Conservation (phyloP, 2,329 filamentous ascomycete genomes). For the Colletotrichum sp. region DNA sequence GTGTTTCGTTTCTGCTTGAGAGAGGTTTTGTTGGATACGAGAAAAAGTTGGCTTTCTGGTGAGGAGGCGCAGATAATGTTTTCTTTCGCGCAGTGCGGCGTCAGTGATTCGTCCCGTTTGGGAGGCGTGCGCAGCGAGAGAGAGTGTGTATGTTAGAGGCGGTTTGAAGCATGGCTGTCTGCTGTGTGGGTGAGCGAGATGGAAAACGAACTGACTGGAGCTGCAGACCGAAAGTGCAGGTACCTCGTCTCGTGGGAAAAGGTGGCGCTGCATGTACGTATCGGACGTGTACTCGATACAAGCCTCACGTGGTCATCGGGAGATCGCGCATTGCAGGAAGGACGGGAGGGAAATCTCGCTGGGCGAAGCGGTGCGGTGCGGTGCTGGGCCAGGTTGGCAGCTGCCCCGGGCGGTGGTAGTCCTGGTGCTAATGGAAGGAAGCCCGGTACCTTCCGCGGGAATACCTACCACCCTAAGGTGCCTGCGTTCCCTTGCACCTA, state of each 20-base stretch:
- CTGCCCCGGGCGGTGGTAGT: background rate
- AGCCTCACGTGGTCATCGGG: constrained; percentile 19
- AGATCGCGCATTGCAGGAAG: constrained; percentile 23
- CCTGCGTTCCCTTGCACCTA: too few relatives aligned
- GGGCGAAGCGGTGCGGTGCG: background rate
- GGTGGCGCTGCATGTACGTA: background rate
- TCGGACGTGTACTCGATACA: background rate
- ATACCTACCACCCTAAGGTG: too few relatives aligned
- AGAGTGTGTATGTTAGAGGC: background rate
- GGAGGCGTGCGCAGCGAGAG: background rate
- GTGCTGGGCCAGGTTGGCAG: background rate
- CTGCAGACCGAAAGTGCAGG: background rate
- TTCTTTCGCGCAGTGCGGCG: background rate
- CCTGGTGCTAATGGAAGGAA: too few relatives aligned
- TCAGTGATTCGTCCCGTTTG: background rate
- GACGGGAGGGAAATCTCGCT: constrained; percentile 5
- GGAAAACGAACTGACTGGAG: background rate
- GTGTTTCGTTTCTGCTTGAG: background rate
- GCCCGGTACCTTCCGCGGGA: too few relatives aligned
- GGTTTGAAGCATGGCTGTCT: background rate
- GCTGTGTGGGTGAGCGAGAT: background rate
- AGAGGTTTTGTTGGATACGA: background rate
- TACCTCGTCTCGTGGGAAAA: background rate
- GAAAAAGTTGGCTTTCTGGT: background rate
- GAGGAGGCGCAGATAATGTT: background rate